Conservation (phyloP, 352 stramenopile species). For the Pythium biforme region DNA sequence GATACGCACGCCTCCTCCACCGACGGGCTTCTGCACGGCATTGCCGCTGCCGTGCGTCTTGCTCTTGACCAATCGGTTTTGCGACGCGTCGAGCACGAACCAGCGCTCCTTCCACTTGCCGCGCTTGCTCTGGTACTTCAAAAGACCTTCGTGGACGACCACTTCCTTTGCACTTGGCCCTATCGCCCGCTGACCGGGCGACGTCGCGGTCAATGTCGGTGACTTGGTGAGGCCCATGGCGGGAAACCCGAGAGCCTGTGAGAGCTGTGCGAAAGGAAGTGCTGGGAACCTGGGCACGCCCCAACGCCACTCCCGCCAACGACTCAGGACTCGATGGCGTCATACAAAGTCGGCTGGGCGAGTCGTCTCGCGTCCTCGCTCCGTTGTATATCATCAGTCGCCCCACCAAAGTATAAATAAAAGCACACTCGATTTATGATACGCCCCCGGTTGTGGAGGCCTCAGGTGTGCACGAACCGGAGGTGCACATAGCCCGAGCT, state of each 20-base stretch:
- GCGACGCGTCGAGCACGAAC: slow-evolving; percentile 56
- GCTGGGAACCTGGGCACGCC: too few relatives aligned
- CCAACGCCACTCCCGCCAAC: too few relatives aligned
- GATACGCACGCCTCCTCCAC: slow-evolving; percentile 20
- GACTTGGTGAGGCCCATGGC: background rate
- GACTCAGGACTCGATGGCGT: background rate
- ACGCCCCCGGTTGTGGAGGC: background rate
- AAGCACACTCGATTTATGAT: background rate
- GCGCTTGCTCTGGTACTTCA: slow-evolving; percentile 50
- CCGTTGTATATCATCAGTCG: slow-evolving; percentile 2
- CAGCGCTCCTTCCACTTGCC: slow-evolving; percentile 63
- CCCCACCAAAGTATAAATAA: background rate
- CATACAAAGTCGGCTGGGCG: too few relatives aligned
- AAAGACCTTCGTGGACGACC: slow-evolving; percentile 44
- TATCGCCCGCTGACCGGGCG: background rate
- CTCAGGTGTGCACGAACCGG: slow-evolving; percentile 1
- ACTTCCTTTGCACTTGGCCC: background rate
- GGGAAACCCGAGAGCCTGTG: too few relatives aligned
- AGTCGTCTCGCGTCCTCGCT: slow-evolving; percentile 14
- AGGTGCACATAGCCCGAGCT: slow-evolving; percentile 5
- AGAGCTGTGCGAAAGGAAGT: too few relatives aligned
- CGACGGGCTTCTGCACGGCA: background rate
- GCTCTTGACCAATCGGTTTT: slow-evolving; percentile 52
- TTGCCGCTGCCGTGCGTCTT: background rate
- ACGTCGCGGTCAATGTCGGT: background rate